Percentiles rank a stretch among this genome's conserved stretches.
Conservation (phyloP, 345 rosid species). For the Triadica sebifera region DNA sequence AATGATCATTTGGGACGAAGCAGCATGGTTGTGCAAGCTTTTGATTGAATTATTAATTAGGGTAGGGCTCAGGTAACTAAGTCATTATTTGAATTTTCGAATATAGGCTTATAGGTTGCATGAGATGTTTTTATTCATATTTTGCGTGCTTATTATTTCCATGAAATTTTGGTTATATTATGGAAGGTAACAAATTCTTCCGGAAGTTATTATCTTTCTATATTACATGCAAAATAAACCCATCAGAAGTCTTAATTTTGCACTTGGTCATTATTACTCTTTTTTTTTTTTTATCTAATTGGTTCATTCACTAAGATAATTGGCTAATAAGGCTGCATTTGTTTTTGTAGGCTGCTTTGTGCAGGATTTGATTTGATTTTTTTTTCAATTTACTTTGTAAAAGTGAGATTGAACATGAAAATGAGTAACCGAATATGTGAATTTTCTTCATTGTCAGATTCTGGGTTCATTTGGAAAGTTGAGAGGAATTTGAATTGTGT, state of each 20-base stretch:
- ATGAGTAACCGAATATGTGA: too few relatives aligned
- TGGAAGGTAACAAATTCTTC: not conserved
- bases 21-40: not conserved
- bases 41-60: conserved; percentile 3
- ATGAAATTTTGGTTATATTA: not conserved
- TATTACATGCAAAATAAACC: not conserved
- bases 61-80: not conserved
- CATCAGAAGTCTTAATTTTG: not conserved
- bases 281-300: not conserved
- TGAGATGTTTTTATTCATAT: not conserved
- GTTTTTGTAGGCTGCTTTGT: not conserved
- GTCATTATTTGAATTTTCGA: not conserved
- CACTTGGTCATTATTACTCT: not conserved
- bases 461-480: not conserved
- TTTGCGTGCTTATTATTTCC: not conserved
- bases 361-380: not conserved
- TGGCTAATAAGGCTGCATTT: not conserved
- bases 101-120: not conserved
- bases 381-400: not conserved
- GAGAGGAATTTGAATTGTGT: not conserved
- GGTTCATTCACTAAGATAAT: not conserved
- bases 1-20: not conserved
- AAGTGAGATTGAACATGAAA: not conserved
- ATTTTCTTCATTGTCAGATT: not conserved
- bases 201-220: not conserved